These are phyloP conservation scores for Aspergillus cavernicola DNA, from an alignment of 495 filamentous ascomycete species.

Conservation along the genomic window DNA sequence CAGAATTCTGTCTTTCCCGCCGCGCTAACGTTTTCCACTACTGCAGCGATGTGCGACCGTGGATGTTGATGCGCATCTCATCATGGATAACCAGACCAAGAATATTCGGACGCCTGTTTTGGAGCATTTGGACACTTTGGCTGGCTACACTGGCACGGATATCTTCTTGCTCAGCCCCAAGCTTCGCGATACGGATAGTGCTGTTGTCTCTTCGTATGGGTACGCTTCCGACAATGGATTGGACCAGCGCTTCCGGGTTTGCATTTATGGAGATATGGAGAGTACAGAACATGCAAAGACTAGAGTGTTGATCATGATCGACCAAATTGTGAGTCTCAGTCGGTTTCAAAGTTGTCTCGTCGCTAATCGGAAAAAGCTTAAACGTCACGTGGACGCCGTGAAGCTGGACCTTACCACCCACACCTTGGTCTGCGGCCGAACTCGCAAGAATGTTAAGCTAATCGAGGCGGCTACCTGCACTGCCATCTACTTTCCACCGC, in stretches of 20 bases:
- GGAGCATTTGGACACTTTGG: constrained; percentile 79
- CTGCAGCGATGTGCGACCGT: constrained; percentile 82
- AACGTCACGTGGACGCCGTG: constrained; percentile 76
- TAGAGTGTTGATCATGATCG: constrained; percentile 91
- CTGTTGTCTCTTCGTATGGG: constrained; percentile 56
- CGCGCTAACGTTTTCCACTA: constrained; percentile 23
- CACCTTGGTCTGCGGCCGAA: constrained; percentile 83
- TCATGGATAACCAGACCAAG: constrained; percentile 66
- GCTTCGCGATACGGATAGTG: constrained; percentile 50
- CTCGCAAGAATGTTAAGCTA: constrained; percentile 91
- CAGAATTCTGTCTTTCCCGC: constrained; percentile 13
- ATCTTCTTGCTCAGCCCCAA: constrained; percentile 91
- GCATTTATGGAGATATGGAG: constrained; percentile 93
- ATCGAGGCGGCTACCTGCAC: constrained; percentile 93
- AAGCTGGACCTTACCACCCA: constrained; percentile 85
- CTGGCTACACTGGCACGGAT: constrained; percentile 84
- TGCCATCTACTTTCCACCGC: constrained; percentile 95
- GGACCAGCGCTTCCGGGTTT: constrained; percentile 82
- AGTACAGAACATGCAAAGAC: constrained; percentile 97
- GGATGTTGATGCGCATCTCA: constrained; percentile 84
- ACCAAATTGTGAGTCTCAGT: constrained; percentile 73
- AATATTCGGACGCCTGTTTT: constrained; percentile 67
- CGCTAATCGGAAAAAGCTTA: constrained; percentile 59
- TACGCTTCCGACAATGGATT: constrained; percentile 61
- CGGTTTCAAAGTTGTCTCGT: not conserved